phyloP scores from a whole-genome alignment of 768 basidiomycete species.

The Gloeopeniophorella convolvens region DNA sequence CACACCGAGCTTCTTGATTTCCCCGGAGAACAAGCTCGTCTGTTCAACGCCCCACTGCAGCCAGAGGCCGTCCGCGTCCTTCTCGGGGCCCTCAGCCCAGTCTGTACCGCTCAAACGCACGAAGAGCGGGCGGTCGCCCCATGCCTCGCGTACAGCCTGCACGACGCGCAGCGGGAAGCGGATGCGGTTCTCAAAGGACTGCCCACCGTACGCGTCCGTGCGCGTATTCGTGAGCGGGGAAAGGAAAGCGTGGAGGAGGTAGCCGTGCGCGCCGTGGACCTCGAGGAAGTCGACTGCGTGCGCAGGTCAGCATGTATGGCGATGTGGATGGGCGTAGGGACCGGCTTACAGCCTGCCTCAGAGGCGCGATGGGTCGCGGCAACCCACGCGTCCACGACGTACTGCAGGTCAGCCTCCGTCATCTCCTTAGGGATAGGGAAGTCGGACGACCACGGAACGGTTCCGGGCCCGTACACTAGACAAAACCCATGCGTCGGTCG shows the following conservation, averaged over 20 bases:
- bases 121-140: conserved; percentile 64
- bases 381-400: conserved; percentile 55
- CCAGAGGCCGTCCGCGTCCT: conserved; percentile 47
- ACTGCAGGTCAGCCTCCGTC: conserved; percentile 46
- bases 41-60: conserved; percentile 76
- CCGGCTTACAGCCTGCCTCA: conserved; percentile 50
- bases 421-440: conserved; percentile 56
- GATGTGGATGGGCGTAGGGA: conserved; percentile 3
- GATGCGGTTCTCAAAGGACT: conserved; percentile 60
- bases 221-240: conserved; percentile 73
- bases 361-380: conserved; percentile 49
- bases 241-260: conserved; percentile 60
- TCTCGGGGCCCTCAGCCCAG: conserved; percentile 49
- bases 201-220: conserved; percentile 65
- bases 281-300: conserved; percentile 61
- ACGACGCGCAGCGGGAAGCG: conserved; percentile 59
- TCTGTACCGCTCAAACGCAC: conserved; percentile 51
- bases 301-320: too few species aligned
- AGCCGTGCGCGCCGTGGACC: conserved; percentile 67
- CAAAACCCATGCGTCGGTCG: too few species aligned
- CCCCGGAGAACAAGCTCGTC: conserved; percentile 49
- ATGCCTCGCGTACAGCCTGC: conserved; percentile 44
- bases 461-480: conserved; percentile 59
- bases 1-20: conserved; percentile 54
- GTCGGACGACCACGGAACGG: conserved; percentile 44